phyloP scores from a whole-genome alignment of 768 basidiomycete genomes.

The Leccinum rimulosum region DNA sequence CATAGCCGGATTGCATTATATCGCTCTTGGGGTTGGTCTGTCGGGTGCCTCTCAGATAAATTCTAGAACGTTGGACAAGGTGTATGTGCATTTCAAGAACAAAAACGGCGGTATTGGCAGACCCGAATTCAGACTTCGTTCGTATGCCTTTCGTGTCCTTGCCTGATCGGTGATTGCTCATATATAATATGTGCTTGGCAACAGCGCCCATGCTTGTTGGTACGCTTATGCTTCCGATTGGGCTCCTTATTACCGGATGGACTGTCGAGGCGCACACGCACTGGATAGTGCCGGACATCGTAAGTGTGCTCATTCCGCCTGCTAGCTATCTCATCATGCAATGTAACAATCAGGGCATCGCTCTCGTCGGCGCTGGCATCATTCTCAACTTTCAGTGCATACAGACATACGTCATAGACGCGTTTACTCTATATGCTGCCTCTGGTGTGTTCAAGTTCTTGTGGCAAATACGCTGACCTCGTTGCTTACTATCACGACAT shows the following conservation, averaged over 20 bases:
- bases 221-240: conserved; percentile 58
- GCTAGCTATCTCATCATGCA: background rate
- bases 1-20: conserved; percentile 65
- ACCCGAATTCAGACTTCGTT: conserved; percentile 54
- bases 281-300: conserved; percentile 74
- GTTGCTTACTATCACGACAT: background rate
- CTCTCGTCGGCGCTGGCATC: conserved; percentile 52
- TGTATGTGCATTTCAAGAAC: conserved; percentile 46
- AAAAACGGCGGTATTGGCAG: conserved; percentile 53
- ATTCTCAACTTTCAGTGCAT: conserved; percentile 61
- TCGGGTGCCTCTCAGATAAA: conserved; percentile 50
- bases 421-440: conserved; percentile 51
- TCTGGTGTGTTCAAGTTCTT: background rate
- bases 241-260: conserved; percentile 73
- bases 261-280: conserved; percentile 48
- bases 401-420: conserved; percentile 66
- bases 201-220: conserved; percentile 60
- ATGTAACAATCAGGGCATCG: conserved; percentile 47
- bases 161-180: conserved; percentile 3
- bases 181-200: background rate
- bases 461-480: background rate
- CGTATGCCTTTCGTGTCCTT: conserved; percentile 10
- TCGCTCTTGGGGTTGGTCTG: conserved; percentile 68
- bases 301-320: conserved; percentile 27
- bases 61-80: conserved; percentile 52